phyloP scores from a whole-genome alignment of 352 stramenopile genomes.

The Phytophthora macrochlamydospora region DNA sequence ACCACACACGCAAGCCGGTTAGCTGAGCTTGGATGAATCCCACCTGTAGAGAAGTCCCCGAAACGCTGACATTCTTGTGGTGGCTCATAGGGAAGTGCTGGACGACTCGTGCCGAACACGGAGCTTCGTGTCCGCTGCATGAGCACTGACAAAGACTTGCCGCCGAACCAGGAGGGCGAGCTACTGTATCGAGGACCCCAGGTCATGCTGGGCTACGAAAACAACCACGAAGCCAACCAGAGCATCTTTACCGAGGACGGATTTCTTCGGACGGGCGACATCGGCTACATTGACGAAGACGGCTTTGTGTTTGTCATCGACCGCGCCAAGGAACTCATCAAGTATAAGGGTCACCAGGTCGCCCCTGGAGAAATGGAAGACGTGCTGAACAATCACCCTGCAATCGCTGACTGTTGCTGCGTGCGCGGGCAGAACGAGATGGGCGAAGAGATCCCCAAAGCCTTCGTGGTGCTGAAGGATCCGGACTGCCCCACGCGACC shows the following conservation, averaged over 20 bases:
- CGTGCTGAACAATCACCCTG: slow-evolving; percentile 82
- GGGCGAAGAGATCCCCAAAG: slow-evolving; percentile 90
- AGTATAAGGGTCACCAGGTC: slow-evolving; percentile 93
- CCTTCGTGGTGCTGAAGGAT: slow-evolving; percentile 87
- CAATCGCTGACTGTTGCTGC: slow-evolving; percentile 81
- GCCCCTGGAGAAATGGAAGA: slow-evolving; percentile 92
- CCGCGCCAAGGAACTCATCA: slow-evolving; percentile 94
- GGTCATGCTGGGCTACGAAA: slow-evolving; percentile 94
- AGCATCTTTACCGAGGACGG: slow-evolving; percentile 77
- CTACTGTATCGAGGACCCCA: slow-evolving; percentile 90
- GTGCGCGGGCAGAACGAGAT: slow-evolving; percentile 62
- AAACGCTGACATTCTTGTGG: too few relatives aligned
- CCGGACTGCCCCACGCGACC: slow-evolving; percentile 27
- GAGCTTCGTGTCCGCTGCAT: slow-evolving; percentile 58
- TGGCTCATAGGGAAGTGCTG: slow-evolving; percentile 37
- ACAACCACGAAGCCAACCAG: slow-evolving; percentile 86
- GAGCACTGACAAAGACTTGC: slow-evolving; percentile 46
- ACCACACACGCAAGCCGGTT: slow-evolving; percentile 34
- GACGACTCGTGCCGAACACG: slow-evolving; percentile 61
- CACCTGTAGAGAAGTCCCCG: not conserved
- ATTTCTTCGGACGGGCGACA: slow-evolving; percentile 90
- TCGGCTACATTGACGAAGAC: slow-evolving; percentile 92
- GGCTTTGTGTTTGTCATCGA: slow-evolving; percentile 93
- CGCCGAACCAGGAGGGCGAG: slow-evolving; percentile 63
- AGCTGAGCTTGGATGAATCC: not conserved